Percentiles rank a stretch among this genome's conserved stretches.
These are phyloP conservation scores for Colletotrichum sp. DNA, from an alignment of 2,329 filamentous ascomycete species.

Conservation along the genomic window DNA sequence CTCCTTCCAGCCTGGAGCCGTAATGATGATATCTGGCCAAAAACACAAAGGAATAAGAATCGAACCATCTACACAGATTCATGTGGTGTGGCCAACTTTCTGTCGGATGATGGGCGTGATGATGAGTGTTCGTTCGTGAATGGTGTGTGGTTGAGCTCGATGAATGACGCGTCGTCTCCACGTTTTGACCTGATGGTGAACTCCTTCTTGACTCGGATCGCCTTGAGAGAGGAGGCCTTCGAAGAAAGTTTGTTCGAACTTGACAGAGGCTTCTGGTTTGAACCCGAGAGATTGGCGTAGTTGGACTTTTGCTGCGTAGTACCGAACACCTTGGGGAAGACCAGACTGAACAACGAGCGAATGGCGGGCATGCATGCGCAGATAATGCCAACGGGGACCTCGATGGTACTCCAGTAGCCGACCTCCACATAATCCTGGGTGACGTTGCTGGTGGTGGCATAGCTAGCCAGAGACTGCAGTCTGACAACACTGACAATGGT, in stretches of 20 bases:
- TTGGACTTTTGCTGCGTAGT: constrained; percentile 22
- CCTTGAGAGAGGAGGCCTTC: not conserved
- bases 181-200: constrained; percentile 7
- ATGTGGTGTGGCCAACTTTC: not conserved
- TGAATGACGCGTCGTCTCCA: not conserved
- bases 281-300: constrained; percentile 9
- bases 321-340: constrained; percentile 38
- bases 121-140: not conserved
- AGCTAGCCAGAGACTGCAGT: constrained; percentile 24
- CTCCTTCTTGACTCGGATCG: constrained; percentile 9
- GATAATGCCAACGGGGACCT: constrained; percentile 16
- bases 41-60: not conserved
- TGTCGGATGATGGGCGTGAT: not conserved
- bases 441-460: constrained; percentile 25
- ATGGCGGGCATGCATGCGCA: constrained; percentile 29
- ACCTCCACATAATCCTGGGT: constrained; percentile 23
- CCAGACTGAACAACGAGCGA: constrained; percentile 35
- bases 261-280: not conserved
- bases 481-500: constrained; percentile 36
- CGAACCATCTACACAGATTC: not conserved
- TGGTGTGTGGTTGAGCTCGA: not conserved
- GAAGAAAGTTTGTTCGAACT: not conserved
- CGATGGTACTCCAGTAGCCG: constrained; percentile 19
- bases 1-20: not conserved
- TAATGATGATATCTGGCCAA: not conserved